These are phyloP conservation scores for Polytrichum formosum DNA, from an alignment of 225 moss, liverwort and hornwort genomes.

Conservation along the genomic window DNA sequence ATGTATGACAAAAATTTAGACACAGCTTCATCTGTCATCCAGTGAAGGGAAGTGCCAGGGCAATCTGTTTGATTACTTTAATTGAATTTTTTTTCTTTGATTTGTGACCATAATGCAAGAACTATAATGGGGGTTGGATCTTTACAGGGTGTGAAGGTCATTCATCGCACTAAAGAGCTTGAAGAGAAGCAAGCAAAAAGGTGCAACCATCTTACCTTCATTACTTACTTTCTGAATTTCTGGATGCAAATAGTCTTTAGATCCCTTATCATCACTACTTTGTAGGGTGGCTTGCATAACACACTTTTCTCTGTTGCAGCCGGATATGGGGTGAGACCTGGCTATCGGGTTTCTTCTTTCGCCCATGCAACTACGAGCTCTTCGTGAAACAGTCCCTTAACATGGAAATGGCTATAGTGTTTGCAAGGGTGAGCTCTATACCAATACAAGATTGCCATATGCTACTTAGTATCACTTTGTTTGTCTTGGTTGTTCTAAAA, in stretches of 20 bases:
- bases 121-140: too few species aligned
- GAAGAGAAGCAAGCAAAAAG: constrained; percentile 98
- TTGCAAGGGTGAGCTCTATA: constrained; percentile 72
- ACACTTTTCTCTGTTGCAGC: constrained; percentile 41
- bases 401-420: constrained; percentile 99
- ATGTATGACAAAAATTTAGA: too few species aligned
- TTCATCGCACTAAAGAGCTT: constrained; percentile 93
- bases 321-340: constrained; percentile 99
- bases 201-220: constrained; percentile 23
- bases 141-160: constrained; percentile 88
- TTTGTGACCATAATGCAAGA: too few species aligned
- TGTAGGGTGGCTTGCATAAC: too few species aligned
- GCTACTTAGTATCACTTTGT: too few species aligned
- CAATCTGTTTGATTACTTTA: too few species aligned
- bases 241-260: neutral
- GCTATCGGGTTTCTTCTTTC: constrained; percentile 92
- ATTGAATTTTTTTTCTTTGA: too few species aligned
- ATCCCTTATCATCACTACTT: neutral
- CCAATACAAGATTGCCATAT: too few species aligned
- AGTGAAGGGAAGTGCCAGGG: too few species aligned
- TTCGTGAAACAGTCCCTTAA: constrained; percentile 99
- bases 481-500: too few species aligned
- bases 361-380: constrained; percentile 98
- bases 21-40: too few species aligned
- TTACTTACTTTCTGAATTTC: neutral